Conservation (phyloP, 2,329 filamentous ascomycete genomes). For the Talaromyces sp. region DNA sequence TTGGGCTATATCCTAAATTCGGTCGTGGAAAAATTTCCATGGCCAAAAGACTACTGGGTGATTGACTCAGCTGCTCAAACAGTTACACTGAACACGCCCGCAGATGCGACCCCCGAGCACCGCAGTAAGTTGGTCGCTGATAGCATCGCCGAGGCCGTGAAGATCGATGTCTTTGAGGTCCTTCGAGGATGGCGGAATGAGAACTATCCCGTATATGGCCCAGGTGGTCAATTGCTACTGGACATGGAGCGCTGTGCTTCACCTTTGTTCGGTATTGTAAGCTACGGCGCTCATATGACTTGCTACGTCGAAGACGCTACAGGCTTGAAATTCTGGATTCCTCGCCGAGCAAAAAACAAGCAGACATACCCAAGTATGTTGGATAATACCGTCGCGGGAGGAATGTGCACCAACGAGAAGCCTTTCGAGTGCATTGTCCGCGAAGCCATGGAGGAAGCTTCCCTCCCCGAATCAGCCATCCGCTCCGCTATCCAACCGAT, state of each 20-base stretch:
- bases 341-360: slow-evolving; percentile 74
- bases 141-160: slow-evolving; percentile 69
- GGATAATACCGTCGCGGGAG: slow-evolving; percentile 91
- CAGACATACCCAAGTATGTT: slow-evolving; percentile 88
- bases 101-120: slow-evolving; percentile 60
- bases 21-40: slow-evolving; percentile 47
- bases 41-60: slow-evolving; percentile 60
- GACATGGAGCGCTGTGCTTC: slow-evolving; percentile 76
- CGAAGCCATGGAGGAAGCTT: slow-evolving; percentile 88
- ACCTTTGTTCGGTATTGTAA: slow-evolving; percentile 72
- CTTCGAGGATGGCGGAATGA: slow-evolving; percentile 81
- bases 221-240: slow-evolving; percentile 61
- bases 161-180: slow-evolving; percentile 71
- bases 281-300: slow-evolving; percentile 81
- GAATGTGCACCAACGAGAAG: slow-evolving; percentile 77
- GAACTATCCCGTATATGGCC: slow-evolving; percentile 74
- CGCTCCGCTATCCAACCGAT: slow-evolving; percentile 59
- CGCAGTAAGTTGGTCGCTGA: slow-evolving; percentile 61
- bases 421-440: slow-evolving; percentile 81
- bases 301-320: slow-evolving; percentile 63
- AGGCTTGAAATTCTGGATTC: slow-evolving; percentile 81
- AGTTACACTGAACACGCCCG: slow-evolving; percentile 62
- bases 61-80: slow-evolving; percentile 64
- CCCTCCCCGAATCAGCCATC: slow-evolving; percentile 70
- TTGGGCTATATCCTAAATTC: slow-evolving; percentile 62